Base-by-base conservation (phyloP, 257 asterid species). In the Capsicum chinense region DNA sequence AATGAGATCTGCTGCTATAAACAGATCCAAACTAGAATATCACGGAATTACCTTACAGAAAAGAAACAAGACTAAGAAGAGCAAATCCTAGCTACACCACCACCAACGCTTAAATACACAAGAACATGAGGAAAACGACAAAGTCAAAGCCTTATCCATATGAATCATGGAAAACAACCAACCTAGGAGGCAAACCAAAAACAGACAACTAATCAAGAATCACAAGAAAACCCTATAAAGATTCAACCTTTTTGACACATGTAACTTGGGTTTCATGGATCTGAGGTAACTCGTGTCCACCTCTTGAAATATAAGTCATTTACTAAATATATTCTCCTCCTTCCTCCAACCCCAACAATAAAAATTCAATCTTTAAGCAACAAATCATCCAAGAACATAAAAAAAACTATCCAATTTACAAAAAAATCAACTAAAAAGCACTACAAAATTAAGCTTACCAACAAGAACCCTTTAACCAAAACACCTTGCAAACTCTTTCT, bases 241-340 rank as follows among this genome's bases (percentile, higher is more conserved):
- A 85, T 87, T 50, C 39, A 13, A 85, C 84, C 93, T 92, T 92
- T 89, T 89, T 82, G 92, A 88, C 93, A 91, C 92, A 86, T 91
- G 95, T 88, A 86, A 88, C 79, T 86, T 86, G 82, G 89, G 89
- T 92, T 91, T 90, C 97, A 89, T 88, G 95, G 95, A 93, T 93
- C 94, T 87, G 80, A 93, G 93, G 92, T 85, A 92, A 93, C 85
- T 86, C 92, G 21, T 85, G 90, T 87, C 89, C 86, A 87, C 95
- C 96, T 87, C 93, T 64, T 54, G 86, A 91, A 90, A 73, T 66
- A 81, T 69, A 16, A 50, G 54, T 87, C 48, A 76, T 73, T 80
- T 58, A 69, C 63, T 64, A 19, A 81, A 47, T 21, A 87, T 52
- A 73, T 48, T 79, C 48, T 76, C 66, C 70, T 81, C 50, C 81